Evolutionary conservation across 2,329 filamentous ascomycete species (phyloP).

Genomic region (Penicillium decumbens): DNA sequence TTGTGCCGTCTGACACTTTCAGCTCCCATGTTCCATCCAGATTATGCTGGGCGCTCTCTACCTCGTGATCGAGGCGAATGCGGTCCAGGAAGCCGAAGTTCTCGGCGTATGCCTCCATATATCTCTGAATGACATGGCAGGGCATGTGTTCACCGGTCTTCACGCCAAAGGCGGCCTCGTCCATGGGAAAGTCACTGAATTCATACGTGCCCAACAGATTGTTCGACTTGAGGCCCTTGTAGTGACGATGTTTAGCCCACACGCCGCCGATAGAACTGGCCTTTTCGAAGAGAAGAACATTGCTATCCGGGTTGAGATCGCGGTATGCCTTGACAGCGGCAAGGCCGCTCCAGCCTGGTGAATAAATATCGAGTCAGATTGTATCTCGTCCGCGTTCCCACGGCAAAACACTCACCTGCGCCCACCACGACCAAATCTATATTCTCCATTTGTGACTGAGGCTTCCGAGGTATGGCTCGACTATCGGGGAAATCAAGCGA

Average conservation of each 20-base stretch:
- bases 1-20: conserved; percentile 14
- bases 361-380: conserved; percentile 28
- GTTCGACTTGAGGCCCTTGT: conserved; percentile 67
- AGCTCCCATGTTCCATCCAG: conserved; percentile 37
- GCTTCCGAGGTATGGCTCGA: neutral
- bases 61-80: conserved; percentile 50
- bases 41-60: conserved; percentile 46
- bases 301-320: conserved; percentile 54
- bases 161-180: conserved; percentile 48
- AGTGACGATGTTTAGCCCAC: conserved; percentile 62
- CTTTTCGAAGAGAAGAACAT: conserved; percentile 56
- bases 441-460: conserved; percentile 16
- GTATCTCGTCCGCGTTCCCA: neutral
- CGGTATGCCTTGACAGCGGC: conserved; percentile 59
- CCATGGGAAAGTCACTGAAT: conserved; percentile 69
- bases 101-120: conserved; percentile 54
- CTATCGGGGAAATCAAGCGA: neutral
- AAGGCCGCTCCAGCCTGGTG: conserved; percentile 54
- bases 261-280: conserved; percentile 60
- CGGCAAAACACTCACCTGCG: conserved; percentile 19
- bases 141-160: conserved; percentile 56
- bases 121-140: conserved; percentile 52
- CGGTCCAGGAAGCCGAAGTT: conserved; percentile 48
- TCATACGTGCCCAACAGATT: conserved; percentile 70
- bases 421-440: conserved; percentile 32